phyloP scores from a whole-genome alignment of 164 flowering plant genomes.

The Malania oleifera region DNA sequence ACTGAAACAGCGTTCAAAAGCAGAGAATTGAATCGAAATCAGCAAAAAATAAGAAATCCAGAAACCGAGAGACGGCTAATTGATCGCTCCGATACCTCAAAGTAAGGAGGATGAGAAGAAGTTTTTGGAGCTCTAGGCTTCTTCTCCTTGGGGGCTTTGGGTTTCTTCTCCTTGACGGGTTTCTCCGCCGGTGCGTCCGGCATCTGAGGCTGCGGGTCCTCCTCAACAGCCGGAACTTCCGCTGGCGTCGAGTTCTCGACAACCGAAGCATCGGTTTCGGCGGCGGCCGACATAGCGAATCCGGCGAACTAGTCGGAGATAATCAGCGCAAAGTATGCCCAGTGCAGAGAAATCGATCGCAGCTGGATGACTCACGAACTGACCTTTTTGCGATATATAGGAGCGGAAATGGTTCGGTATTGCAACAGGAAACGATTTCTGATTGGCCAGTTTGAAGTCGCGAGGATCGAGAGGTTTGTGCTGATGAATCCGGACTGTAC shows the following conservation, averaged over 20 bases:
- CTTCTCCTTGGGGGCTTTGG: conserved; percentile 32
- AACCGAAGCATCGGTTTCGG: conserved; percentile 21
- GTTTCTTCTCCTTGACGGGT: conserved; percentile 29
- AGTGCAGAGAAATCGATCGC: no score
- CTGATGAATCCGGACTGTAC: conserved; percentile 14
- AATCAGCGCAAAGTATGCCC: not conserved
- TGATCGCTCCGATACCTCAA: conserved; percentile 28
- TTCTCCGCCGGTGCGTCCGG: conserved; percentile 1
- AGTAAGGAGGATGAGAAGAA: conserved; percentile 58
- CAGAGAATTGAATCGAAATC: not conserved
- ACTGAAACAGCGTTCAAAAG: no score
- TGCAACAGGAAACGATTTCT: not conserved
- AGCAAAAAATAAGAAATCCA: not conserved
- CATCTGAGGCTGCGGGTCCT: conserved; percentile 10
- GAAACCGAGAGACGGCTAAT: no score
- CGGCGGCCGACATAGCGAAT: conserved; percentile 21
- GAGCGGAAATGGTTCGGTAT: conserved; percentile 5
- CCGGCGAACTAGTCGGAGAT: not conserved
- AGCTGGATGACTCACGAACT: not conserved
- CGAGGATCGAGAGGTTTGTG: conserved; percentile 22
- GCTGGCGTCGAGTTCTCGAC: conserved; percentile 15
- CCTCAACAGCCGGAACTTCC: conserved; percentile 8
- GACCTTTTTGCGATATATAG: conserved; percentile 15
- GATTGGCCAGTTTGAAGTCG: conserved; percentile 21
- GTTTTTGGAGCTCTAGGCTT: conserved; percentile 34